These are phyloP conservation scores for Tinospora cordifolia DNA, from an alignment of 164 flowering plant genomes.

Conservation along the genomic window DNA sequence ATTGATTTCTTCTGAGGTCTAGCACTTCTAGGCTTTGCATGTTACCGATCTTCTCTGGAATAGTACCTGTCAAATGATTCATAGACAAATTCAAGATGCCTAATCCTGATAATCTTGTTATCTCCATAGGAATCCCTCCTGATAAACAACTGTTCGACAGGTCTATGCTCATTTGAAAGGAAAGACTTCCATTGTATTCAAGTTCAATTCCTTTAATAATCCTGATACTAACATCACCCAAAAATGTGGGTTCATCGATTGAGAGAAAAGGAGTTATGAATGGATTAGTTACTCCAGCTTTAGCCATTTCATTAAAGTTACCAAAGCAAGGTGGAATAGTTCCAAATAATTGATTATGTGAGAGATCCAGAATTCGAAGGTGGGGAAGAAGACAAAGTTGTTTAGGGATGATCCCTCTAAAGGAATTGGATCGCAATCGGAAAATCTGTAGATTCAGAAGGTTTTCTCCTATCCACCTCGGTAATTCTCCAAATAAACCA, in stretches of 20 bases:
- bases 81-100: background rate
- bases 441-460: slow-evolving; percentile 5
- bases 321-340: slow-evolving; percentile 5
- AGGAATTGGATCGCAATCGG: slow-evolving; percentile 22
- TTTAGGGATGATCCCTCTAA: slow-evolving; percentile 20
- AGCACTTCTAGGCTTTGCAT: background rate
- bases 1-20: slow-evolving; percentile 2
- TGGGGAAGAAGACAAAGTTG: slow-evolving; percentile 16
- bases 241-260: background rate
- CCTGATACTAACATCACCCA: background rate
- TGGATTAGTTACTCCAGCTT: background rate
- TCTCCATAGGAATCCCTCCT: slow-evolving; percentile 3
- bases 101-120: slow-evolving; percentile 1
- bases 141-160: background rate
- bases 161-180: background rate
- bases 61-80: background rate
- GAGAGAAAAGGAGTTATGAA: background rate
- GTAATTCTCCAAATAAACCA: slow-evolving; percentile 26
- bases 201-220: background rate
- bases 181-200: slow-evolving; percentile 4
- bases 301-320: slow-evolving; percentile 4
- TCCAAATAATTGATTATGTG: background rate
- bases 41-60: slow-evolving; percentile 4
- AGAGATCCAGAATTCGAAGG: slow-evolving; percentile 31
- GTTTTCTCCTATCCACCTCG: slow-evolving; percentile 19